phyloP scores from a whole-genome alignment of 148 eudicot species.

The Rhododendron kiyosumense region DNA sequence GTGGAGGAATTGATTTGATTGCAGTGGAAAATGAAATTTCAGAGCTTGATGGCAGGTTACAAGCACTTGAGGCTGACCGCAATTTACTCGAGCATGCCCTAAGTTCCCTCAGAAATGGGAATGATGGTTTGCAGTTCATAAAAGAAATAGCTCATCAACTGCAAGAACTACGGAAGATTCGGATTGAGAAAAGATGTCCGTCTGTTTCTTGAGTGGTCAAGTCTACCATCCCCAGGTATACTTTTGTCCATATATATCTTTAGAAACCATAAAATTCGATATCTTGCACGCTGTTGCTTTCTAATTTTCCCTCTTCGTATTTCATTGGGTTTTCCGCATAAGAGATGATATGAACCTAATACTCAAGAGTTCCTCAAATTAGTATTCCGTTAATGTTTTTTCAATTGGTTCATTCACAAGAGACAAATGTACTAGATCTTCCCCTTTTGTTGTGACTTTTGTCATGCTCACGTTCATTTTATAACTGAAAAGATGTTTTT shows the following conservation, averaged over 20 bases:
- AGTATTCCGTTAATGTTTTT: neutral
- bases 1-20: constrained; percentile 7
- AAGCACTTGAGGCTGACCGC: constrained; percentile 33
- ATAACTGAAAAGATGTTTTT: neutral
- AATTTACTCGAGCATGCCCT: constrained; percentile 27
- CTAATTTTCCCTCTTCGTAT: neutral
- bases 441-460: neutral
- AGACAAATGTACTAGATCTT: neutral
- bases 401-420: neutral
- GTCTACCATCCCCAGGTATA: constrained; percentile 14
- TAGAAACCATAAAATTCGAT: neutral
- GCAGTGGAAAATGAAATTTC: constrained; percentile 24
- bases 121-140: constrained; percentile 27
- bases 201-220: constrained; percentile 10
- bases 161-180: constrained; percentile 27
- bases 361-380: neutral
- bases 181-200: constrained; percentile 21
- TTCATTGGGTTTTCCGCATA: neutral
- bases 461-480: neutral
- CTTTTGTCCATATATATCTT: neutral
- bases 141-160: constrained; percentile 29
- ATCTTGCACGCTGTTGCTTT: neutral
- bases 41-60: constrained; percentile 25
- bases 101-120: constrained; percentile 23
- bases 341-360: too few relatives aligned